Evolutionary conservation across 2,329 filamentous ascomycete genomes (phyloP), one percentile per base, ranked within the genome.

Genomic region (Aspergillus pseudoterreus): DNA sequence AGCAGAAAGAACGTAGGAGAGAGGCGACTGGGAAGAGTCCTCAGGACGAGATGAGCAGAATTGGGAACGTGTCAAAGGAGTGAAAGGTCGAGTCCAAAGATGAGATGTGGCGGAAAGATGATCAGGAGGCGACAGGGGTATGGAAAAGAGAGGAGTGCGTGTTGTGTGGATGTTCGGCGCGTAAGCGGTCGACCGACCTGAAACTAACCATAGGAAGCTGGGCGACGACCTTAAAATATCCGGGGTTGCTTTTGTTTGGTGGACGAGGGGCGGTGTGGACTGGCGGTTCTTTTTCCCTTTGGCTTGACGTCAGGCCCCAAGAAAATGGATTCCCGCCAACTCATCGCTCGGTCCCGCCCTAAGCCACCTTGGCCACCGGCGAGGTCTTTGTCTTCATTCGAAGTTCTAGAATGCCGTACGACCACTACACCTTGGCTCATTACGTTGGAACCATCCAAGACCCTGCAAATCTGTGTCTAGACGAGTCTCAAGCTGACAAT

Each of bases 221-320:
- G 44, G 44, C 15, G 21, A 43, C 6, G 24, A 19, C 8, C 22
- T 44, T 30, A 30, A 27, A 44, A 22, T 19, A 15, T 15, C 42
- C 35, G 35, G 30, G 33, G 21, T 46, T 46, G 44, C 30, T 17
- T 30, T 12, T 32, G 43, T 19, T 45, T 33, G 43, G 17, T 32
- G 21, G 43, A 15, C 42, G 43, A 35, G 27, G 43, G 44, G 44
- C 44, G 44, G 44, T 46, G 44, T 35, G 44, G 32, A 38, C 19
- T 30, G n/a, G 10, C 27, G 32, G 24, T 38, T 38, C 35, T 38
- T 38, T 38, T 17, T 38, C 35, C 14, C 35, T 8, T n/a, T 38
- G 35, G 8, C 15, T n/a, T 38, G 35, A 38, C 35, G 35, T 38
- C 35, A 38, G 35, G 35, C 35, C 14, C 35, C 35, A 38, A n/a